Percentiles rank a stretch among this genome's conserved stretches.
Conservation (phyloP, 179 eudicot species). For the Beta lomatogona region DNA sequence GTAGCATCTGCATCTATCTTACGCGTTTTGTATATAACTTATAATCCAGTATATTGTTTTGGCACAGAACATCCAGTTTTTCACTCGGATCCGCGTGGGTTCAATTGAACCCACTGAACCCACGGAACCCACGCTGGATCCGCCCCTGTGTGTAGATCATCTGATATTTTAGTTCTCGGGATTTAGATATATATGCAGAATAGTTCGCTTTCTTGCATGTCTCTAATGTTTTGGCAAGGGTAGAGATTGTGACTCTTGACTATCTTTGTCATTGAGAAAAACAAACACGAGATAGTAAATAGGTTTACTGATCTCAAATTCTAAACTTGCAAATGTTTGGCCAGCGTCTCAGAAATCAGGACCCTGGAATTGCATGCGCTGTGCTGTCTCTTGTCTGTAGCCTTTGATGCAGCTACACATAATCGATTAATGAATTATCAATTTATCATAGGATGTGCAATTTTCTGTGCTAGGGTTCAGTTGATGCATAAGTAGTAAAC, state of each 20-base stretch:
- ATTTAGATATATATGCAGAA: neutral
- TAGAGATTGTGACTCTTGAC: neutral
- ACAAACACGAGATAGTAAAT: neutral
- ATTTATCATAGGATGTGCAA: no score
- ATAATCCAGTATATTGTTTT: no score
- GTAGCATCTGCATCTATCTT: no score
- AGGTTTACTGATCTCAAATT: neutral
- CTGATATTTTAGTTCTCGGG: neutral
- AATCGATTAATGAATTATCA: no score
- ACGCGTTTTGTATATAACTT: no score
- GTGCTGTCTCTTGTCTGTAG: neutral
- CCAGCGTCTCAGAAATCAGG: neutral
- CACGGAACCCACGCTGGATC: no score
- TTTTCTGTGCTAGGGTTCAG: neutral
- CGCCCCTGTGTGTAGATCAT: neutral
- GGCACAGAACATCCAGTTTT: no score
- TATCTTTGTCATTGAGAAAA: neutral
- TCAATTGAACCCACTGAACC: no score
- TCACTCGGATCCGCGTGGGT: no score
- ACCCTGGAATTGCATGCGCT: neutral
- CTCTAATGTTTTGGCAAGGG: neutral
- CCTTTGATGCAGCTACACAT: constrained; percentile 37
- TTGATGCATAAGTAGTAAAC: neutral
- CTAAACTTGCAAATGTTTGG: neutral
- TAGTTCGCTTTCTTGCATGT: neutral